These are phyloP conservation scores for Calonectria ilicicola DNA, from an alignment of 2,329 filamentous ascomycete genomes.

Conservation along the genomic window DNA sequence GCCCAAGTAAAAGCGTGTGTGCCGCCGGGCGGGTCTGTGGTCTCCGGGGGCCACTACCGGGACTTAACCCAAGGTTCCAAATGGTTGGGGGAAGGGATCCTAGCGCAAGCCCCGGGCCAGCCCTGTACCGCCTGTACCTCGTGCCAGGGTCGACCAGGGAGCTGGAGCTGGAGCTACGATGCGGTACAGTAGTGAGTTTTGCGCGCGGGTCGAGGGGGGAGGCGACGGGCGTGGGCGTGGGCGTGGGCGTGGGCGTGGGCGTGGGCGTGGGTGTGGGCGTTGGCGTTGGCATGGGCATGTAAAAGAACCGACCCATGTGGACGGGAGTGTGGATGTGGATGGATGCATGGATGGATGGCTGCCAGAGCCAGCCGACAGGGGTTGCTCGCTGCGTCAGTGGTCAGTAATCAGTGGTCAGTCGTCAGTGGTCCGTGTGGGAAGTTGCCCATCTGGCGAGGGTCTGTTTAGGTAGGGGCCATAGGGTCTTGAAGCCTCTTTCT, in stretches of 20 bases:
- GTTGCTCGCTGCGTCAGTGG: not conserved
- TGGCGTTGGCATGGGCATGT: not conserved
- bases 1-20: not conserved
- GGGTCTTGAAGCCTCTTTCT: not conserved
- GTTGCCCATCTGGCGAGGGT: not conserved
- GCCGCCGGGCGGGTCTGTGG: not conserved
- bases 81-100: slow-evolving; percentile 18
- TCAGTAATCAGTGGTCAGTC: not conserved
- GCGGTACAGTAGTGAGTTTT: slow-evolving; percentile 10
- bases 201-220: not conserved
- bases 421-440: not conserved
- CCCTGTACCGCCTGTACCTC: slow-evolving; percentile 21
- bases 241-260: not conserved
- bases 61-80: slow-evolving; percentile 16
- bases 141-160: slow-evolving; percentile 18
- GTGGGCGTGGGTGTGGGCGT: not conserved
- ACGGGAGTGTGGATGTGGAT: not conserved
- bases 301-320: slow-evolving; percentile 3
- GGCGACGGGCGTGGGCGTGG: not conserved
- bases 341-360: slow-evolving; percentile 6
- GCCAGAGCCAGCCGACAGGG: not conserved
- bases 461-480: not conserved
- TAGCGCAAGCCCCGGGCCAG: slow-evolving; percentile 18
- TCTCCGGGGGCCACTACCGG: slow-evolving; percentile 4
- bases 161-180: slow-evolving; percentile 16